A percentile compares a stretch with the other conserved stretches of the same genome.
phyloP scores from a whole-genome alignment of 1,284 basidiomycete species.

The Neonothopanus nambi region DNA sequence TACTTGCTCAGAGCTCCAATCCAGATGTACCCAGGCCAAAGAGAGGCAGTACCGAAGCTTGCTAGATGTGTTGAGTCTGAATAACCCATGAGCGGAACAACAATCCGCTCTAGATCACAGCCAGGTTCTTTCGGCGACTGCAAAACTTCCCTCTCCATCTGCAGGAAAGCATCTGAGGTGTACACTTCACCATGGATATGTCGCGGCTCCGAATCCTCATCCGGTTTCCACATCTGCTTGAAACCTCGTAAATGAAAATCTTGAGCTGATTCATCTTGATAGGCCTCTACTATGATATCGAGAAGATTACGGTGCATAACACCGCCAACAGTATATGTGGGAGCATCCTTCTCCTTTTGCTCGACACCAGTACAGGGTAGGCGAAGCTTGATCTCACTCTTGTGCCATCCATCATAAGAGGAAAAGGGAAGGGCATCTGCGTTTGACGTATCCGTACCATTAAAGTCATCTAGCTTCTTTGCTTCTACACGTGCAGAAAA shows the following conservation, averaged over 20 bases:
- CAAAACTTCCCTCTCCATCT: too few relatives aligned
- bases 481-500: too few relatives aligned
- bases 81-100: constrained; percentile 33
- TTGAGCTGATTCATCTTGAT: constrained; percentile 19
- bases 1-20: too few relatives aligned
- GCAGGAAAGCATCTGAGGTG: constrained; percentile 27
- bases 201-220: not conserved
- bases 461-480: not conserved
- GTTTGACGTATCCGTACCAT: not conserved
- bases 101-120: constrained; percentile 23
- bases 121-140: constrained; percentile 17
- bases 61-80: constrained; percentile 37
- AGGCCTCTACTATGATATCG: constrained; percentile 27
- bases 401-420: not conserved
- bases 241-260: constrained; percentile 29
- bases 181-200: constrained; percentile 32
- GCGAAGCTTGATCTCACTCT: not conserved
- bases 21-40: too few relatives aligned
- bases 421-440: not conserved
- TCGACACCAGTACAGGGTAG: not conserved
- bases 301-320: constrained; percentile 20
- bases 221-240: constrained; percentile 25
- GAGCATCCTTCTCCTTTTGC: not conserved
- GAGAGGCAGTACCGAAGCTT: too few relatives aligned
- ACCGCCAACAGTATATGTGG: not conserved